Evolutionary conservation across 371 early-diverging fungal genomes (phyloP).

Genomic region (Mucor lusitanicus): DNA sequence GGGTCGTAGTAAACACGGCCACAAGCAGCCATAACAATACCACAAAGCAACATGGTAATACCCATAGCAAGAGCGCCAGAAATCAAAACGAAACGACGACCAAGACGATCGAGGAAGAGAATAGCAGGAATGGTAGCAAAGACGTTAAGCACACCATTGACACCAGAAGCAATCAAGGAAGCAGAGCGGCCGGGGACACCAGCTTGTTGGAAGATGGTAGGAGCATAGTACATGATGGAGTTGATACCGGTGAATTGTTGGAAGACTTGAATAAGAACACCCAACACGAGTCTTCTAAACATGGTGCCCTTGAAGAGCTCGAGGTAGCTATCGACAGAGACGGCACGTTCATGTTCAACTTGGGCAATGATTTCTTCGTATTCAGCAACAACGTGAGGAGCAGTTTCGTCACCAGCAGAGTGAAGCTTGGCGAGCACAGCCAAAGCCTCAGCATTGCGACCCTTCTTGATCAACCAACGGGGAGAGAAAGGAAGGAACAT

Average conservation of each 20-base stretch:
- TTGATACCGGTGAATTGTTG: conserved; percentile 61
- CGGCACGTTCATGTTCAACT: conserved; percentile 67
- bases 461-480: conserved; percentile 57
- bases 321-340: conserved; percentile 65
- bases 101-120: conserved; percentile 54
- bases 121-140: conserved; percentile 76
- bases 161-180: conserved; percentile 69
- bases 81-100: conserved; percentile 49
- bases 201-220: conserved; percentile 69
- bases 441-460: conserved; percentile 77
- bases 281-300: conserved; percentile 66
- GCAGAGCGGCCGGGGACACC: conserved; percentile 57
- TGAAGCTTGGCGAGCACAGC: conserved; percentile 76
- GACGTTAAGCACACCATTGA: conserved; percentile 75
- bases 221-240: conserved; percentile 61
- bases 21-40: conserved; percentile 46
- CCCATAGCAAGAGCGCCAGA: conserved; percentile 50
- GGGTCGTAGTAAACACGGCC: conserved; percentile 12
- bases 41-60: conserved; percentile 43
- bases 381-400: conserved; percentile 69
- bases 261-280: conserved; percentile 71
- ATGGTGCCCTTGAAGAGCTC: conserved; percentile 72
- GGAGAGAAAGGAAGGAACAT: conserved; percentile 64
- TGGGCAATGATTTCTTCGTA: conserved; percentile 73
- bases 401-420: conserved; percentile 53